Base-by-base conservation (phyloP, 2,329 filamentous ascomycete species). In the Elsinoe australis region DNA sequence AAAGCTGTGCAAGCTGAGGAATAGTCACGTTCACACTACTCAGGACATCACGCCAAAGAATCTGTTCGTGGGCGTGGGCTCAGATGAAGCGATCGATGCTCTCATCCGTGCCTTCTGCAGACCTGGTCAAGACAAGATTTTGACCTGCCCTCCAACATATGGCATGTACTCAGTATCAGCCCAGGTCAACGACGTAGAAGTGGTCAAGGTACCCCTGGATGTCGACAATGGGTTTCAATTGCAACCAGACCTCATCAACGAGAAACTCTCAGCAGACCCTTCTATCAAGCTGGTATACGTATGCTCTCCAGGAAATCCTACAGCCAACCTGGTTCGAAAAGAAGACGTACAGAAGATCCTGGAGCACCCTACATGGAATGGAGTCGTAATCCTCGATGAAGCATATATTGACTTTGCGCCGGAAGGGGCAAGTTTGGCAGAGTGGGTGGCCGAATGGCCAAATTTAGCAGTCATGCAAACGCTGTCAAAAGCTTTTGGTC, bases 381-480 rank as follows among this genome's bases (percentile, higher is more conserved):
- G 92, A 47, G 73, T 98, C 17, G 83, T 98, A 2, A 80, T 95
- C 3, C 72, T 96, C 19, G 92, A 98, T 65, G 92, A 98, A 69
- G 92, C 92, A 14, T 98, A 98, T 68, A 81, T 98, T 58, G 92
- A 98, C 68, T 98, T 96, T 61, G 83, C 89, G 5, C 80, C 81
- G 4, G 80, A 84, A 39, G 81, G 78, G 19, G 75, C 85, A 33
- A 94, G 85, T 55, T 75, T 96, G 19, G 90, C 92, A 19, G 86
- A 94, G 67, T 94, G 87, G 83, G 89, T 94, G 1, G 74, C 78
- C 28, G 88, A 95, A 60, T 94, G 86, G 79, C 89, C 90, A 44
- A 98, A 98, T 66, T 74, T 98, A 19, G 88, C 95, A 14, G 89
- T 98, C 50, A 87, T 96, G 86, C 92, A 98, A 72, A 98, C 92